Evolutionary conservation across 352 stramenopile genomes (phyloP).

Genomic region (Elongisporangium senticosum): DNA sequence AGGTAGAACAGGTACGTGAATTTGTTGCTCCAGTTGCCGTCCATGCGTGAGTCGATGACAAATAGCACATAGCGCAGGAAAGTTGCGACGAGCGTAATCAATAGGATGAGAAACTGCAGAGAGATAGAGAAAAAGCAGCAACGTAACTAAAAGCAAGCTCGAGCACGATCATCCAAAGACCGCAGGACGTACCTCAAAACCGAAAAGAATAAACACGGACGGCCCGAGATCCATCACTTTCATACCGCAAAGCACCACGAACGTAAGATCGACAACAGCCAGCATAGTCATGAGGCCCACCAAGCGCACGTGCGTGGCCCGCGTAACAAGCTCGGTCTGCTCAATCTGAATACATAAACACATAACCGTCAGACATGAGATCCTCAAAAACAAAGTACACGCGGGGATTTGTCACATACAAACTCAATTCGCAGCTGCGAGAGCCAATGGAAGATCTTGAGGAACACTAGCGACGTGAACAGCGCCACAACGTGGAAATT

Average conservation of each 20-base stretch:
- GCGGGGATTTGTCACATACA: conserved; percentile 25
- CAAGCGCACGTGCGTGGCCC: conserved; percentile 80
- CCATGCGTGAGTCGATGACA: conserved; percentile 89
- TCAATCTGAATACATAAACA: conserved; percentile 57
- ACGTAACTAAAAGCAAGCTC: conserved; percentile 1
- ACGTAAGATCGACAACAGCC: conserved; percentile 78
- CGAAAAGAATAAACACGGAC: conserved; percentile 94
- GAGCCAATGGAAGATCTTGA: conserved; percentile 94
- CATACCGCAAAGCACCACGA: conserved; percentile 86
- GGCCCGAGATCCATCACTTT: conserved; percentile 80
- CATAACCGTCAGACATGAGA: not conserved
- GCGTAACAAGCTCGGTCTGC: conserved; percentile 78
- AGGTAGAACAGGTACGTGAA: conserved; percentile 93
- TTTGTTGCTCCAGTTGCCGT: conserved; percentile 87
- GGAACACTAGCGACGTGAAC: conserved; percentile 94
- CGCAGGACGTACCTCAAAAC: conserved; percentile 82
- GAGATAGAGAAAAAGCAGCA: not conserved
- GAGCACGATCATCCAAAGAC: not conserved
- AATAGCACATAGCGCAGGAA: conserved; percentile 91
- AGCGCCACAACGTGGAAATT: conserved; percentile 92
- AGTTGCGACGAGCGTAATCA: conserved; percentile 89
- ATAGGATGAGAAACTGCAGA: conserved; percentile 87
- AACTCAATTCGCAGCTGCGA: conserved; percentile 88
- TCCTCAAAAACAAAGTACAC: conserved; percentile 8
- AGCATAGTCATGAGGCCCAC: conserved; percentile 87